Base-by-base conservation (phyloP, 805 yeast species). In the Candida ulmi region DNA sequence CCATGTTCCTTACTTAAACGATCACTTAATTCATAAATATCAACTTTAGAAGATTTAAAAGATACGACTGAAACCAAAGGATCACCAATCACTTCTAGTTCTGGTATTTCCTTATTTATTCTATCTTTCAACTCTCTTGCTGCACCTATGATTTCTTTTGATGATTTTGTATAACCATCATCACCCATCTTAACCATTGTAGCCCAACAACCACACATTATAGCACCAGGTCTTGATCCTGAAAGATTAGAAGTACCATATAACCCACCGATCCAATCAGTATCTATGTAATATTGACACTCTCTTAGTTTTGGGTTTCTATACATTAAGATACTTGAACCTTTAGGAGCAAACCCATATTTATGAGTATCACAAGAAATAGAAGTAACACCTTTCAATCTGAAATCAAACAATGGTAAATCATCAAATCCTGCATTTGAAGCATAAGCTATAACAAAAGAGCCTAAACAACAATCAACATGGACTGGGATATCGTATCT, bases 321-420 rank as follows among this genome's bases (percentile, higher is more conserved):
- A 62, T 93, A 93, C 95, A 93, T 83, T 51, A 93, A 83, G 18
- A 91, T 74, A 1, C 96, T 87, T 0, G 95, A 83, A 9, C 99
- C 99, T 62, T 91, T 91, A 30, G 99, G 99, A 8, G 98, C 97
- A 70, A 91, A 93, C 1, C 98, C 99, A 57, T 91, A 91, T 62
- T 91, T 91, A 69, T 91, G 99, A n/a, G 99, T 91, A 60, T 91
- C 99, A 64, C 98, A 93, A n/a, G 96, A 86, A 42, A 91, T 91
- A 3, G 97, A 88, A 1, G 98, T 93, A n/a, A 93, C 98, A 25
- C 93, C 93, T 1, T 87, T 83, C 2, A 88, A 71, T 47, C 91
- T 68, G 65, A 91, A 91, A 59, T 93, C 98, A 63, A 91, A 90
- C 11, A 65, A 55, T 27, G 69, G 65, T 8, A 67, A 37, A 26